These are phyloP conservation scores for Pluteus cervinus DNA, from an alignment of 768 basidiomycete genomes.

Conservation along the genomic window DNA sequence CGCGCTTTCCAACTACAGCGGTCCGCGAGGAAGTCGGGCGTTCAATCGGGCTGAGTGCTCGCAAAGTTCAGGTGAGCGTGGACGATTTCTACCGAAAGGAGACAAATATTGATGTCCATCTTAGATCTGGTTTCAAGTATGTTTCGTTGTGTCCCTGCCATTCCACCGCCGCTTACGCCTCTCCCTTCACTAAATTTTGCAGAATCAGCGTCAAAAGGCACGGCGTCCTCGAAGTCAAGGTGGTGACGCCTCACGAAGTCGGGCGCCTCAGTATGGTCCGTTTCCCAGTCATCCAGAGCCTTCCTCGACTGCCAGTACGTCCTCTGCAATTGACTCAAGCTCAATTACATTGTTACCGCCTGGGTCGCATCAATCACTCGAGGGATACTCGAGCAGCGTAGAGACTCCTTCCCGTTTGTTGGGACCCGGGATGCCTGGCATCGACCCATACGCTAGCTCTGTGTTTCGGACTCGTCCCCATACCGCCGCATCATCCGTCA, in stretches of 20 bases:
- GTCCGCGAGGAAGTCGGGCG: constrained; percentile 86
- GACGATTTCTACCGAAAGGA: constrained; percentile 1
- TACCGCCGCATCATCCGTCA: too few relatives aligned
- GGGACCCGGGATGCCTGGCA: constrained; percentile 52
- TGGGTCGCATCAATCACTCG: constrained; percentile 14
- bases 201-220: constrained; percentile 89
- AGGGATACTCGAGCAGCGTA: constrained; percentile 20
- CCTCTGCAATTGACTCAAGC: constrained; percentile 4
- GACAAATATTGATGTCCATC: constrained; percentile 13
- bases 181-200: constrained; percentile 10
- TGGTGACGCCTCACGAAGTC: constrained; percentile 38
- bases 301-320: constrained; percentile 10
- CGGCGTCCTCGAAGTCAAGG: constrained; percentile 66
- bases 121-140: constrained; percentile 89
- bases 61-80: constrained; percentile 78
- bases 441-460: constrained; percentile 17
- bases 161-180: constrained; percentile 11
- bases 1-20: constrained; percentile 83
- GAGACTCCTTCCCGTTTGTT: constrained; percentile 36
- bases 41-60: constrained; percentile 81
- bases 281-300: constrained; percentile 42
- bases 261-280: constrained; percentile 57
- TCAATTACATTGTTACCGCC: background rate
- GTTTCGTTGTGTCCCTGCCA: constrained; percentile 15
- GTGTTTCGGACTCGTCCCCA: constrained; percentile 9